Evolutionary conservation across 371 early-diverging fungal species (phyloP).

Genomic region (Coemansia sp.): DNA sequence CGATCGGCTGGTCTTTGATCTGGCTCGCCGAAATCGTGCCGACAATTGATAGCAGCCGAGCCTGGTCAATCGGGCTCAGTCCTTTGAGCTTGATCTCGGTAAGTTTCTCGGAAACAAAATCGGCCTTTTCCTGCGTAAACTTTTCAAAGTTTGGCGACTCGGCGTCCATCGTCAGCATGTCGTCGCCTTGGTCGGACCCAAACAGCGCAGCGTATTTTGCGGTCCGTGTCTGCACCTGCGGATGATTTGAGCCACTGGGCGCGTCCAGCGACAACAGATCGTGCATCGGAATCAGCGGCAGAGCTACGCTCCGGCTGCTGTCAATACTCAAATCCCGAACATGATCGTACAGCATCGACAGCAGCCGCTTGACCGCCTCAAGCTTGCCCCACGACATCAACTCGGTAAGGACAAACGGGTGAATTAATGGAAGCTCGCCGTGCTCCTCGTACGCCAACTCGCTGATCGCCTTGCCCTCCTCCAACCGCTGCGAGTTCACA

Average conservation of each 20-base stretch:
- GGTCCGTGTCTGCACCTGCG: neutral
- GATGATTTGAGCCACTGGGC: neutral
- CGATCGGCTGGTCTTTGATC: constrained; percentile 59
- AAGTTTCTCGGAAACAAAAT: constrained; percentile 37
- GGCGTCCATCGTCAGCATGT: neutral
- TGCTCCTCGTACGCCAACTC: constrained; percentile 42
- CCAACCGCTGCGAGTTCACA: constrained; percentile 15
- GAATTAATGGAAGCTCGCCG: constrained; percentile 44
- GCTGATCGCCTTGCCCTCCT: constrained; percentile 11
- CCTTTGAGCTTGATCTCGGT: constrained; percentile 41
- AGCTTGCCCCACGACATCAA: constrained; percentile 48
- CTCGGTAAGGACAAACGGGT: constrained; percentile 43
- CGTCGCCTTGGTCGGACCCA: neutral
- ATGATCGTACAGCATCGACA: constrained; percentile 40
- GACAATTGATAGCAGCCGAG: constrained; percentile 47
- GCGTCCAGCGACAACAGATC: constrained; percentile 16
- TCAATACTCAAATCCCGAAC: constrained; percentile 34
- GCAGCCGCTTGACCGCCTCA: constrained; percentile 25
- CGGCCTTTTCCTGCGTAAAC: constrained; percentile 43
- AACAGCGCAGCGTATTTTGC: constrained; percentile 27
- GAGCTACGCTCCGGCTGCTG: constrained; percentile 6
- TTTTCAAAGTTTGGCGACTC: constrained; percentile 29
- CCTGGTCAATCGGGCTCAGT: constrained; percentile 42
- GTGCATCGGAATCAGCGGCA: constrained; percentile 30
- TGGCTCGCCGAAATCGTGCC: constrained; percentile 39